phyloP scores from a whole-genome alignment of 495 filamentous ascomycete genomes.

The Collariella sp. region DNA sequence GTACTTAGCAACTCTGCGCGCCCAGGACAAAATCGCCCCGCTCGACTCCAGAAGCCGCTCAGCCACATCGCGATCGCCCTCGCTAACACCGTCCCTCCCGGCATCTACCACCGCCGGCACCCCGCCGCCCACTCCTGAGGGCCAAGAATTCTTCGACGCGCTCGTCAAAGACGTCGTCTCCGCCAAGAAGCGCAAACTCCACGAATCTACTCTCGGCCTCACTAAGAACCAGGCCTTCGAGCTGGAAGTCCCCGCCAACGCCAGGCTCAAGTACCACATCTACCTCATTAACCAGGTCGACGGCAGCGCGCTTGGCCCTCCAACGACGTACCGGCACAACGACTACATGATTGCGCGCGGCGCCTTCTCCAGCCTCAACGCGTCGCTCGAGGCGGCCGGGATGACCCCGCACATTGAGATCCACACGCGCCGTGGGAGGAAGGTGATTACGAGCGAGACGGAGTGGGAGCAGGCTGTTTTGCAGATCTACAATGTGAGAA shows the following conservation, averaged over 20 bases:
- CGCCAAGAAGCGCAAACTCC: constrained; percentile 11
- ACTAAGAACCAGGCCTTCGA: neutral
- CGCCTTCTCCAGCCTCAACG: constrained; percentile 12
- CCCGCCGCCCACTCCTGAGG: neutral
- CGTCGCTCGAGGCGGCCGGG: constrained; percentile 8
- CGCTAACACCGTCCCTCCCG: neutral
- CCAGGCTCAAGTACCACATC: constrained; percentile 15
- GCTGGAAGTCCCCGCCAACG: constrained; percentile 16
- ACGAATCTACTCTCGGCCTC: neutral
- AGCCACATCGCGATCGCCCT: neutral
- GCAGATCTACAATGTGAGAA: constrained; percentile 12
- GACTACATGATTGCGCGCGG: constrained; percentile 4
- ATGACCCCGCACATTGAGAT: constrained; percentile 11
- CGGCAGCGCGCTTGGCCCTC: constrained; percentile 2
- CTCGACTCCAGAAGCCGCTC: neutral
- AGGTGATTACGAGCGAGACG: neutral
- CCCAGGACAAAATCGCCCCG: neutral
- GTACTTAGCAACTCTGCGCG: neutral
- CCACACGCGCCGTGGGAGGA: constrained; percentile 6
- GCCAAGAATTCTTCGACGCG: constrained; percentile 6
- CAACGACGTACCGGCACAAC: constrained; percentile 9
- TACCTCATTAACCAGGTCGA: constrained; percentile 14
- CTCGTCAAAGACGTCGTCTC: constrained; percentile 6
- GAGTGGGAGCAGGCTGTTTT: constrained; percentile 16
- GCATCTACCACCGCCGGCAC: neutral